A percentile compares a stretch with the other conserved stretches of the same genome.
These are phyloP conservation scores for Xylaria arbuscula DNA, from an alignment of 2,329 filamentous ascomycete genomes.

Conservation along the genomic window DNA sequence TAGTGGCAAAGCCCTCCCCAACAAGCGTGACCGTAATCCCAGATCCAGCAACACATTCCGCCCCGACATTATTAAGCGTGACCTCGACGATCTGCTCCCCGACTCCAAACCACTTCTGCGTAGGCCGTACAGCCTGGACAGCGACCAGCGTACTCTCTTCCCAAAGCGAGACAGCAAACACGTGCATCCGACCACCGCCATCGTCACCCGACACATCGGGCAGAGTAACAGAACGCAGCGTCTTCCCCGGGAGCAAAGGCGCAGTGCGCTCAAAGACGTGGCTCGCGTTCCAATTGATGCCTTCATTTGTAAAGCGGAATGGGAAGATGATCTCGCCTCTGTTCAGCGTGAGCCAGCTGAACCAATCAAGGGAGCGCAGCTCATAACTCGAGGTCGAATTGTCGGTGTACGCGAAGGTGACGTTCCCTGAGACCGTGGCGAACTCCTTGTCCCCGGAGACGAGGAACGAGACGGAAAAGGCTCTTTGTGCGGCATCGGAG, in stretches of 20 bases:
- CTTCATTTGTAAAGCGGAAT: constrained; percentile 52
- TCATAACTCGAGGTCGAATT: constrained; percentile 54
- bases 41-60: constrained; percentile 50
- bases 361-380: constrained; percentile 58
- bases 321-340: constrained; percentile 60
- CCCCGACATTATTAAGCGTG: constrained; percentile 43
- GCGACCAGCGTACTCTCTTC: constrained; percentile 38
- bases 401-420: constrained; percentile 58
- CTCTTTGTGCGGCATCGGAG: constrained; percentile 32
- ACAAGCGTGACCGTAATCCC: constrained; percentile 49
- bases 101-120: constrained; percentile 55
- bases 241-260: constrained; percentile 53
- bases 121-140: constrained; percentile 56
- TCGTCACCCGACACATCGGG: constrained; percentile 53
- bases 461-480: constrained; percentile 57
- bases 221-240: constrained; percentile 54
- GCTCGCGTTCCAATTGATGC: constrained; percentile 52
- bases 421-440: constrained; percentile 54
- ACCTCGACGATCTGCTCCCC: constrained; percentile 56
- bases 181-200: constrained; percentile 53
- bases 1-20: constrained; percentile 56
- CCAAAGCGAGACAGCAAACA: constrained; percentile 57
- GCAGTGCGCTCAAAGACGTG: constrained; percentile 59
- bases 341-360: constrained; percentile 57
- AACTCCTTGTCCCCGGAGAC: constrained; percentile 55